Evolutionary conservation across 495 filamentous ascomycete genomes (phyloP), one percentile per base, ranked within the genome.

Genomic region (Astrothelium macrocarpum): DNA sequence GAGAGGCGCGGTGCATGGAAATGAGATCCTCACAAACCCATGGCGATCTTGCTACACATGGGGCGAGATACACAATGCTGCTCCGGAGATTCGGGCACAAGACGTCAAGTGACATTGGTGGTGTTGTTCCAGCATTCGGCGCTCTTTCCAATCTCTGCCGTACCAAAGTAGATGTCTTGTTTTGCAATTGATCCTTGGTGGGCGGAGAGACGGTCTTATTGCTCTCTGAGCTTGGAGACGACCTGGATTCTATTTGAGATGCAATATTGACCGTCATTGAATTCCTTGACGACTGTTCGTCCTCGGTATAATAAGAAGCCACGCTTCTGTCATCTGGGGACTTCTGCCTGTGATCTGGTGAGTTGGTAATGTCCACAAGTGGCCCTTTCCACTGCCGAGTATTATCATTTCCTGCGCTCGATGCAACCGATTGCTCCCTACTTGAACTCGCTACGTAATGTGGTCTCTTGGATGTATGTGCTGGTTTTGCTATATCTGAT

Each of bases 341-440:
- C 9, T 56, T 16, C 25, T 29, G 49, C 4, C 49, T 12, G 25
- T 23, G 53, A 28, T 53, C 46, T 0, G 61, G 32, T 9, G 61
- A 63, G 60, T 70, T 70, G 2, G 68, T 70, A 46, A 70, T 70
- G 43, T 70, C 68, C 11, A 49, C 23, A 14, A 70, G 65, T 31
- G 68, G 65, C 36, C 31, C n/a, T 26, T 25, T 28, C 56, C 10
- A 7, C 59, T 34, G 16, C 5, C 2, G 39, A 16, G 9, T 60
- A 1, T 26, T 2, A 34, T 60, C 5, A n/a, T 25, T 34, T 25
- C 32, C 39, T 3, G 9, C 26, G 28, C 25, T 20, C 9, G 25
- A 2, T 16, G 25, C 23, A 16, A 1, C 16, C 25, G 25, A 56
- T 29, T 56, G 49, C 4, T 29, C 49, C 11, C 49, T 2, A 16